Conservation (phyloP, 2,329 filamentous ascomycete genomes). For the Paracorniculantispora psalliotae region DNA sequence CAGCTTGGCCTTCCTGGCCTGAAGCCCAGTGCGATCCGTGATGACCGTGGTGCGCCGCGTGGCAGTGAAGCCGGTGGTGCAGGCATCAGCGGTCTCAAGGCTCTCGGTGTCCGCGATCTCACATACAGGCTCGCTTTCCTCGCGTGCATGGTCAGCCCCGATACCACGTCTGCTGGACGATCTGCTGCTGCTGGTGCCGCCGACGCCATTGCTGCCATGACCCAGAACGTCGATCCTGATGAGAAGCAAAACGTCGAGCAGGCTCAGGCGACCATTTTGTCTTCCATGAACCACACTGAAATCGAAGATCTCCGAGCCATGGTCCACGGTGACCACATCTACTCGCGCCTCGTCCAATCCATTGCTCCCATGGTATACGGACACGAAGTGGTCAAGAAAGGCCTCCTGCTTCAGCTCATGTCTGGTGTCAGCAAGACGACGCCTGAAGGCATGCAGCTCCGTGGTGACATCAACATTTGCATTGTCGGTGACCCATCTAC, state of each 20-base stretch:
- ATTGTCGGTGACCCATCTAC: conserved; percentile 96
- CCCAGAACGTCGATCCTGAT: conserved; percentile 57
- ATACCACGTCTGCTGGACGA: conserved; percentile 75
- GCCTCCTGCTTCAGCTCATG: conserved; percentile 87
- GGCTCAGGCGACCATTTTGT: conserved; percentile 80
- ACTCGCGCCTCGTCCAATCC: conserved; percentile 85
- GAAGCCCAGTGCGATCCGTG: conserved; percentile 75
- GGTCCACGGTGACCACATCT: conserved; percentile 95
- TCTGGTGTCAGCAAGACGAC: conserved; percentile 93
- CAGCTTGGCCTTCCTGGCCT: conserved; percentile 87
- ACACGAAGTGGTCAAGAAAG: conserved; percentile 97
- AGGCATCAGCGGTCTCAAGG: conserved; percentile 83
- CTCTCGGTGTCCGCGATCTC: conserved; percentile 87
- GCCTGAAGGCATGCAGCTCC: conserved; percentile 87
- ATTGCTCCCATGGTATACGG: conserved; percentile 96
- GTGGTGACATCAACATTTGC: conserved; percentile 98
- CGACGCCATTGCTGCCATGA: conserved; percentile 81
- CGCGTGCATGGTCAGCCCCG: conserved; percentile 90
- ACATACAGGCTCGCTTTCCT: conserved; percentile 97
- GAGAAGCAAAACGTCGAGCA: conserved; percentile 69
- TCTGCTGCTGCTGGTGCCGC: conserved; percentile 57
- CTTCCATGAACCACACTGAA: conserved; percentile 78
- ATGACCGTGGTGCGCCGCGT: conserved; percentile 68
- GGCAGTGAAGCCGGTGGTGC: conserved; percentile 76
- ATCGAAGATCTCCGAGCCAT: conserved; percentile 88